These are phyloP conservation scores for Suillus bovinus DNA, from an alignment of 768 basidiomycete genomes.

Conservation along the genomic window DNA sequence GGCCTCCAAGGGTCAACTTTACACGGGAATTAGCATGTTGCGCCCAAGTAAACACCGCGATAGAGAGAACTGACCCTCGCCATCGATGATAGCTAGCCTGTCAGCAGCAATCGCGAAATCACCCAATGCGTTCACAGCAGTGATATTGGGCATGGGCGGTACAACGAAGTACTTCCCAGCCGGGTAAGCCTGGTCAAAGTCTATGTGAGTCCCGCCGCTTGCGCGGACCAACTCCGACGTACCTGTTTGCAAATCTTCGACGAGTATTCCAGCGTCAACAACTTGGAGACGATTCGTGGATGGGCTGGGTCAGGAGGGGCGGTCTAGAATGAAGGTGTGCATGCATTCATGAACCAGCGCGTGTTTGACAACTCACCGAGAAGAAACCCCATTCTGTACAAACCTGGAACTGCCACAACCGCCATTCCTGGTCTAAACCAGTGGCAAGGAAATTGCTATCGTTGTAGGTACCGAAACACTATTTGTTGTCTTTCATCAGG, in stretches of 20 bases:
- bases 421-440: constrained; percentile 73
- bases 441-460: constrained; percentile 63
- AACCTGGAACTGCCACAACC: constrained; percentile 88
- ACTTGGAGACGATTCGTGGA: constrained; percentile 78
- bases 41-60: not conserved
- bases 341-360: not conserved
- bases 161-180: constrained; percentile 76
- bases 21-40: not conserved
- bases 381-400: constrained; percentile 98
- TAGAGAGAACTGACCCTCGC: constrained; percentile 54
- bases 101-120: constrained; percentile 81
- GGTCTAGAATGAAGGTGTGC: constrained; percentile 43
- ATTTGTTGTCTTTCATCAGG: constrained; percentile 26
- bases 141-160: constrained; percentile 75
- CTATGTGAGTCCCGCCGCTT: not conserved
- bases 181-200: constrained; percentile 58
- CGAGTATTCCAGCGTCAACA: constrained; percentile 72
- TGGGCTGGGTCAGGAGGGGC: constrained; percentile 68
- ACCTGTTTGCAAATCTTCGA: constrained; percentile 70
- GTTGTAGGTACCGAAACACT: constrained; percentile 86
- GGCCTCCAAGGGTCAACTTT: constrained; percentile 91
- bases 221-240: constrained; percentile 13
- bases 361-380: constrained; percentile 45
- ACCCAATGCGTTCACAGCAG: constrained; percentile 81
- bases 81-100: constrained; percentile 85